A percentile compares a stretch with the other conserved stretches of the same genome.
phyloP scores from a whole-genome alignment of 306 rosid genomes.

The Quillaja saponaria region DNA sequence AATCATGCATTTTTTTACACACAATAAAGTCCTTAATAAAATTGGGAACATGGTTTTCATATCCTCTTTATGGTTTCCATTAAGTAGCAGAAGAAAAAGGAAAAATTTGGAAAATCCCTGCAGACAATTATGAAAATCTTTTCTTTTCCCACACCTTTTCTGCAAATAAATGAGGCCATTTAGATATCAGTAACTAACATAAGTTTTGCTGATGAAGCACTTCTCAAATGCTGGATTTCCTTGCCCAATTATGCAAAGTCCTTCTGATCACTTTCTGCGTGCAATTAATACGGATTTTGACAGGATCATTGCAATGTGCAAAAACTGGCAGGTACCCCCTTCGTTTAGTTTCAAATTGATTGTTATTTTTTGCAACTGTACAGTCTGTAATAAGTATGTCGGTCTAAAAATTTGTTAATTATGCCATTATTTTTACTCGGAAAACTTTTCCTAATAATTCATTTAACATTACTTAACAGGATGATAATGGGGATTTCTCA shows the following conservation, averaged over 20 bases:
- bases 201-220: conserved; percentile 69
- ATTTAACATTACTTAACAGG: conserved; percentile 55
- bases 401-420: not conserved
- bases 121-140: conserved; percentile 7
- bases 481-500: conserved; percentile 92
- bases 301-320: conserved; percentile 96
- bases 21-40: too few species aligned
- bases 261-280: conserved; percentile 95
- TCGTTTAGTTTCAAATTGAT: not conserved
- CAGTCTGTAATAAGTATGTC: not conserved
- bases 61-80: conserved; percentile 18
- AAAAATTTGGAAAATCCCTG: not conserved
- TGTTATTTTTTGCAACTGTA: not conserved
- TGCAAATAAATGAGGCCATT: conserved; percentile 27
- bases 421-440: conserved; percentile 8
- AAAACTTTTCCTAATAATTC: conserved; percentile 11
- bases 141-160: conserved; percentile 7
- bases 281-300: conserved; percentile 97
- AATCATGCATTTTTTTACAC: not conserved
- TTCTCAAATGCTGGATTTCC: conserved; percentile 99
- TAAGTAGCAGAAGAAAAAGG: conserved; percentile 5
- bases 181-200: conserved; percentile 29
- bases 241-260: conserved; percentile 99
- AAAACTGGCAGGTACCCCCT: conserved; percentile 90
- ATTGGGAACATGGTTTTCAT: conserved; percentile 6